Percentiles rank a stretch among this genome's conserved stretches.
Evolutionary conservation across 345 rosid genomes (phyloP).

Genomic region (Citrus reticulata): DNA sequence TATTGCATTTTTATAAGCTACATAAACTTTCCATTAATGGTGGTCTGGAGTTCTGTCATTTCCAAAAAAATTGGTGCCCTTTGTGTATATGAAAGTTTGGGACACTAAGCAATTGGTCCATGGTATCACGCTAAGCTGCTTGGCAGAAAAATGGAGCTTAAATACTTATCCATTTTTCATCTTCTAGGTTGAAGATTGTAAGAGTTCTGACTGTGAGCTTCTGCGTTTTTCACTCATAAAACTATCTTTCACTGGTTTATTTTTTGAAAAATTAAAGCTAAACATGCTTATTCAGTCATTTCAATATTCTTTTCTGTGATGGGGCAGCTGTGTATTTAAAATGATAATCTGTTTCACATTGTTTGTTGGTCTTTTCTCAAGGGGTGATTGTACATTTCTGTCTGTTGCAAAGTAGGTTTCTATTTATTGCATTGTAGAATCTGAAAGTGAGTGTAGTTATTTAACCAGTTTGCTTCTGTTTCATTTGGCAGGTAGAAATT

Average conservation of each 20-base stretch:
- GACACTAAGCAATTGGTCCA: background rate
- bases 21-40: background rate
- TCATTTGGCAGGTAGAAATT: slow-evolving; percentile 72
- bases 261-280: background rate
- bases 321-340: background rate
- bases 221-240: background rate
- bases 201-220: background rate
- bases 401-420: background rate
- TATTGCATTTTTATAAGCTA: background rate
- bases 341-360: background rate
- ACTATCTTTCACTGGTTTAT: background rate
- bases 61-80: background rate
- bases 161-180: background rate
- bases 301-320: background rate
- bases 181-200: background rate
- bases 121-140: background rate
- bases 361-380: background rate
- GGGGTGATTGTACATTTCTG: background rate
- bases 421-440: background rate
- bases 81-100: background rate
- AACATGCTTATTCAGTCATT: background rate
- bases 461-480: slow-evolving; percentile 12
- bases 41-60: background rate
- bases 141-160: background rate
- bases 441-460: background rate